phyloP scores from a whole-genome alignment of 768 basidiomycete genomes.

The Daedaleopsis nitida region DNA sequence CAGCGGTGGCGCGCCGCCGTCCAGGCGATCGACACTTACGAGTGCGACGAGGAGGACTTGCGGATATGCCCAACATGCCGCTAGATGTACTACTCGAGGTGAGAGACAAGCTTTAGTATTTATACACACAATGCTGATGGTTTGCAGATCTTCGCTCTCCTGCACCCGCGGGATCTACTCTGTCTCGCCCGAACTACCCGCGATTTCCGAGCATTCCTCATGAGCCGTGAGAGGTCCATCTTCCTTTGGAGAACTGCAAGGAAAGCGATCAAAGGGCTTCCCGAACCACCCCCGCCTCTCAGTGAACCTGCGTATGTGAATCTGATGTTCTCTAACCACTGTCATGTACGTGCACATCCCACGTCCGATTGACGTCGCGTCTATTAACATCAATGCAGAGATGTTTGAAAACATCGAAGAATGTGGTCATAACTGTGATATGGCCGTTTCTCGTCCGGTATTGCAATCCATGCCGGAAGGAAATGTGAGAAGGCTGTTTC shows the following conservation, averaged over 20 bases:
- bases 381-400: background rate
- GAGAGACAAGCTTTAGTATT: background rate
- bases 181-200: slow-evolving; percentile 40
- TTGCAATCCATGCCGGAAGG: background rate
- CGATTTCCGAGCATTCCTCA: slow-evolving; percentile 36
- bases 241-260: slow-evolving; percentile 41
- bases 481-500: background rate
- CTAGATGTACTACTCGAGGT: slow-evolving; percentile 23
- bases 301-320: slow-evolving; percentile 37
- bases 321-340: slow-evolving; percentile 37
- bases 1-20: background rate
- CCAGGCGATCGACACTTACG: background rate
- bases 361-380: background rate
- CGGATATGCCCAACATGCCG: slow-evolving; percentile 20
- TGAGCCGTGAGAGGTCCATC: slow-evolving; percentile 23
- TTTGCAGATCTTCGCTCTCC: slow-evolving; percentile 38
- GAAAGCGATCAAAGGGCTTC: slow-evolving; percentile 20
- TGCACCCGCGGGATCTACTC: slow-evolving; percentile 45
- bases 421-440: background rate
- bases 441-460: background rate
- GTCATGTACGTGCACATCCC: slow-evolving; percentile 32
- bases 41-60: slow-evolving; percentile 10
- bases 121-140: background rate
- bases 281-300: slow-evolving; percentile 32
- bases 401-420: background rate